Conservation (phyloP, 225 moss, liverwort and hornwort species). For the Sphagnum tenellum region DNA sequence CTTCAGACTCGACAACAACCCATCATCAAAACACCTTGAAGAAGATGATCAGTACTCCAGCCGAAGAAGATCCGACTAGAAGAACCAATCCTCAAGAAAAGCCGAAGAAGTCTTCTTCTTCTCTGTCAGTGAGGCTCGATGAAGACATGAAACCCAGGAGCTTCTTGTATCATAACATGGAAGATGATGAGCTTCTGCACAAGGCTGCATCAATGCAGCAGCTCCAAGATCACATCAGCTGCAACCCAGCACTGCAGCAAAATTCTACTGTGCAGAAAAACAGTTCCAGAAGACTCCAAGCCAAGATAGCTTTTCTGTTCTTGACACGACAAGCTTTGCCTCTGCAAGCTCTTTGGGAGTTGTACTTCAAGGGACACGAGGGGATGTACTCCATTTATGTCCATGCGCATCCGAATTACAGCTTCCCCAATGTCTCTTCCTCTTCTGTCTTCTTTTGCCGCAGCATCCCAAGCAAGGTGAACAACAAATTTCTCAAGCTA, state of each 20-base stretch:
- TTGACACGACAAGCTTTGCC: conserved; percentile 37
- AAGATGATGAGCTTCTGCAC: conserved; percentile 31
- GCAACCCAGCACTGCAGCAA: background rate
- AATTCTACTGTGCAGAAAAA: background rate
- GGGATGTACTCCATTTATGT: conserved; percentile 31
- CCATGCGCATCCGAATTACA: conserved; percentile 32
- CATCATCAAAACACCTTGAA: no score
- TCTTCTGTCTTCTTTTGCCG: conserved; percentile 37
- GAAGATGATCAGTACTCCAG: no score
- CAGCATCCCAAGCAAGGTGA: conserved; percentile 45
- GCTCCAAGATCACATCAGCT: conserved; percentile 8
- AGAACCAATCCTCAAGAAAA: no score
- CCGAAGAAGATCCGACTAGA: no score
- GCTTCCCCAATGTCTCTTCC: conserved; percentile 15
- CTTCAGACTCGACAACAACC: no score
- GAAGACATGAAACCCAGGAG: no score
- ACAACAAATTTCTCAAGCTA: background rate
- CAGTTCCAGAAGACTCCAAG: background rate
- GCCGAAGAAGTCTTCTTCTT: no score
- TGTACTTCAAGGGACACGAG: conserved; percentile 34
- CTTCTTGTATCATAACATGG: conserved; percentile 32
- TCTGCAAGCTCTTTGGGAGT: conserved; percentile 35
- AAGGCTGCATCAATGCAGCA: conserved; percentile 5
- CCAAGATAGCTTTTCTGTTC: conserved; percentile 40
- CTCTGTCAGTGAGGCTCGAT: no score